These are phyloP conservation scores for Arachis hypogaea DNA, from an alignment of 306 rosid species.

Conservation along the genomic window DNA sequence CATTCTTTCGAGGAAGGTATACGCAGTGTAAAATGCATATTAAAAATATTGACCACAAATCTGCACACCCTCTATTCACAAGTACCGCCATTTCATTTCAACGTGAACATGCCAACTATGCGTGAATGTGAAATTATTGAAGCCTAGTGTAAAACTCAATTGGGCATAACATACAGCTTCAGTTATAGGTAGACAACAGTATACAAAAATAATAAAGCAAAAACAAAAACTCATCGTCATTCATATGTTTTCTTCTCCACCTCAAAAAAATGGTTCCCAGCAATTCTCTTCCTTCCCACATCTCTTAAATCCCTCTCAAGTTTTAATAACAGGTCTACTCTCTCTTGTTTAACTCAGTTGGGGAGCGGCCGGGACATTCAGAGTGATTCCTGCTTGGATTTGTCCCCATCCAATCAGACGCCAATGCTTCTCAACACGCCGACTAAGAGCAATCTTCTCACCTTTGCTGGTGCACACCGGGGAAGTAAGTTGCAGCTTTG, in stretches of 20 bases:
- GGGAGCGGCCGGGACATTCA: conserved; percentile 68
- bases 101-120: too few species aligned
- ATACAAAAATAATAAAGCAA: background rate
- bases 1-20: too few species aligned
- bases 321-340: conserved; percentile 24
- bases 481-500: conserved; percentile 85
- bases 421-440: conserved; percentile 98
- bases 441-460: conserved; percentile 91
- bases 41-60: too few species aligned
- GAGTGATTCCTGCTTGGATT: conserved; percentile 89
- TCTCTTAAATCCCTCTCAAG: conserved; percentile 39
- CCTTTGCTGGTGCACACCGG: conserved; percentile 98
- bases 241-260: conserved; percentile 45
- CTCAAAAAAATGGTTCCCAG: conserved; percentile 51
- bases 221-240: conserved; percentile 37
- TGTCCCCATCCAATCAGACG: conserved; percentile 97
- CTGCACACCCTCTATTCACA: too few species aligned
- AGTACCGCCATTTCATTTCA: too few species aligned
- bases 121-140: background rate
- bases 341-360: conserved; percentile 31
- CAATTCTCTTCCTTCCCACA: conserved; percentile 45
- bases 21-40: too few species aligned
- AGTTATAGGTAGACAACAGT: conserved; percentile 34
- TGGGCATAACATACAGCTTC: conserved; percentile 29
- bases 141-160: conserved; percentile 40